These are phyloP conservation scores for Iberis pinnata DNA, from an alignment of 345 rosid species.

Conservation along the genomic window DNA sequence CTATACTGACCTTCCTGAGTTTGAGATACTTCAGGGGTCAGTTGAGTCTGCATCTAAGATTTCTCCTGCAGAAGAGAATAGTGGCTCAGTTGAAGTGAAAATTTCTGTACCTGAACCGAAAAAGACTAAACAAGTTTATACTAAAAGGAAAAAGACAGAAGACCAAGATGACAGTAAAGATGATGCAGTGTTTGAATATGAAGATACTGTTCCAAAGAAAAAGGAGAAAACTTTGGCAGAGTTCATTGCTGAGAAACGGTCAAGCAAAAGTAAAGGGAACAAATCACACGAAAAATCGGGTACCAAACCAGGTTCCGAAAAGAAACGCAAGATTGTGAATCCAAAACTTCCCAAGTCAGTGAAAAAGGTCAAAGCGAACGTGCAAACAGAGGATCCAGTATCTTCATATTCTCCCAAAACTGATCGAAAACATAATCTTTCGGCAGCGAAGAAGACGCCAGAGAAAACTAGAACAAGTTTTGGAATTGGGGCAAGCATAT, in stretches of 20 bases:
- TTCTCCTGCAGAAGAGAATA: constrained; percentile 24
- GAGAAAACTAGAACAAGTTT: constrained; percentile 31
- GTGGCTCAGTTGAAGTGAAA: constrained; percentile 14
- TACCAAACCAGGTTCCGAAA: constrained; percentile 18
- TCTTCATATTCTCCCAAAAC: constrained; percentile 25
- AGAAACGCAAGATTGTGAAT: constrained; percentile 39
- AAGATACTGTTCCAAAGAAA: constrained; percentile 27
- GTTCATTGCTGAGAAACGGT: constrained; percentile 38
- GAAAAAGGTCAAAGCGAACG: constrained; percentile 22
- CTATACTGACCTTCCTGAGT: constrained; percentile 44
- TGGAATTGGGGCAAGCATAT: constrained; percentile 41
- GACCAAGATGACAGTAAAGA: constrained; percentile 22
- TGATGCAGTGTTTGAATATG: constrained; percentile 34
- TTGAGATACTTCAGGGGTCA: constrained; percentile 37
- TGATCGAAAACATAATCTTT: constrained; percentile 17
- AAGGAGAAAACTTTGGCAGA: constrained; percentile 61
- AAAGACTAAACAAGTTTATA: constrained; percentile 25
- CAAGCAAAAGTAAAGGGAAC: constrained; percentile 28
- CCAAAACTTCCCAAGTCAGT: constrained; percentile 24
- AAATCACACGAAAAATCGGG: constrained; percentile 22
- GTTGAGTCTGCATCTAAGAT: constrained; percentile 42
- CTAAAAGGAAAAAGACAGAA: constrained; percentile 30
- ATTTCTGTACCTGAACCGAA: constrained; percentile 23
- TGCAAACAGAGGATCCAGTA: constrained; percentile 22
- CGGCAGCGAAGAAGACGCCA: constrained; percentile 26